These are phyloP conservation scores for Oidium heveae DNA, from an alignment of 2,329 filamentous ascomycete species.

Conservation along the genomic window DNA sequence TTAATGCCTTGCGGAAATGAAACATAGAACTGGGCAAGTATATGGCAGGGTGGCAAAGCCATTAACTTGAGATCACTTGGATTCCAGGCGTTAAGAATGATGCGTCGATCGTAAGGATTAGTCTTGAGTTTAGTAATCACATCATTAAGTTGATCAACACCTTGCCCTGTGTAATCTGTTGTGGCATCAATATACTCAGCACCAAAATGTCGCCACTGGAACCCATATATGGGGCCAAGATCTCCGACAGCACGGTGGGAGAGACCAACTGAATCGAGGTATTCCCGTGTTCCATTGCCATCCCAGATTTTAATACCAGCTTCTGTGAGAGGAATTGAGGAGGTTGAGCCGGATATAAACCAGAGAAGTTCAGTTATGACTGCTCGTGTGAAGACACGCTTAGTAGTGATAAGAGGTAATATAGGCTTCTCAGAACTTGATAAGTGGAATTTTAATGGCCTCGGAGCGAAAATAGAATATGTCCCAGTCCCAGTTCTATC, in stretches of 20 bases:
- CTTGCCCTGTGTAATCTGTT: constrained; percentile 64
- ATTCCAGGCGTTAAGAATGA: constrained; percentile 88
- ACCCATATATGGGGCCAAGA: constrained; percentile 85
- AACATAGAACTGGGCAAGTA: constrained; percentile 76
- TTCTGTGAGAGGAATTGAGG: constrained; percentile 47
- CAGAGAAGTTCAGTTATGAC: constrained; percentile 84
- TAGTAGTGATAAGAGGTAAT: constrained; percentile 85
- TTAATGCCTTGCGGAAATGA: constrained; percentile 12
- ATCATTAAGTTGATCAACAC: constrained; percentile 82
- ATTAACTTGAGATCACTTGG: constrained; percentile 31
- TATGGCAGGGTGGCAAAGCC: constrained; percentile 85
- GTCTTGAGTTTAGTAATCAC: constrained; percentile 65
- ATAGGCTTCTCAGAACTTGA: constrained; percentile 35
- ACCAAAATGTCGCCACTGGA: constrained; percentile 96
- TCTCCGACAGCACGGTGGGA: constrained; percentile 65
- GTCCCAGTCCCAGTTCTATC: constrained; percentile 77
- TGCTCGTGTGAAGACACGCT: constrained; percentile 78
- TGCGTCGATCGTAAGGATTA: constrained; percentile 68
- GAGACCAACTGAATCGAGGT: constrained; percentile 65
- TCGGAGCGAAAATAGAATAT: constrained; percentile 65
- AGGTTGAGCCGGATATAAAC: constrained; percentile 75
- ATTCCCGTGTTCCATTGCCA: constrained; percentile 75
- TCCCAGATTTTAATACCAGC: constrained; percentile 94
- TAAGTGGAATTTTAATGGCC: constrained; percentile 66
- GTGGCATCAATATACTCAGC: constrained; percentile 60